Base-by-base conservation (phyloP, 2,329 filamentous ascomycete species). In the Xylaria hypoxylon region DNA sequence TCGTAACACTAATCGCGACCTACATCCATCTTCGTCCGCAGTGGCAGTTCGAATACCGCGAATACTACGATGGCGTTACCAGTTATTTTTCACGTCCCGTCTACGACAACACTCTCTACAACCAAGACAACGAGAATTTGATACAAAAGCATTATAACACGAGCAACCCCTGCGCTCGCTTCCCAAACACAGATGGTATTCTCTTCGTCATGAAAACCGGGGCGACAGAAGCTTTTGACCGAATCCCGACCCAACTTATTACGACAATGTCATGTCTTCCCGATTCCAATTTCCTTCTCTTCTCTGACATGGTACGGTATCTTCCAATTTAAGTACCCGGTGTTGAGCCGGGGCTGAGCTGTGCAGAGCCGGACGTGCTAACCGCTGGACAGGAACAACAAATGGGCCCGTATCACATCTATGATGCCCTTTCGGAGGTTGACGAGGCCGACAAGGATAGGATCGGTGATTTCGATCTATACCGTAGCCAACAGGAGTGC, bases 131-230 rank as follows among this genome's bases (percentile, higher is more conserved):
- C 65, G 75, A 78, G 61, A 70, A 71, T 24, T 67, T 71, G 53
- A 76, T 80, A 44, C 70, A 78, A 26, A 71, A 76, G 51, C 77
- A 77, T 44, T 79, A 77, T 59, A 79, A 80, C 69, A 78, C 79
- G 44, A 78, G 72, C 65, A 68, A 72, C 17, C 74, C 77, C 1
- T 85, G 83, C 71, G 74, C 77, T 48, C 76, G 76, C 64, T 82
- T 85, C 58, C 81, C 82, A 11, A 71, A 80, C 60, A 80, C 79
- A 42, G 77, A 81, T 33, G 80, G 80, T 65, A 78, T 85, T 50
- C 78, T 84, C 35, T 76, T 88, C 31, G 80, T 88, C 62, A 83
- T 89, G 78, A 89, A 89, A 77, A 88, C 87, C 1, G 86, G 86
- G 51, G 85, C 86, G 2, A 86, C 85, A 48, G 86, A 88, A 72